Evolutionary conservation across 2,329 filamentous ascomycete species (phyloP).

Genomic region (Claviceps purpurea): DNA sequence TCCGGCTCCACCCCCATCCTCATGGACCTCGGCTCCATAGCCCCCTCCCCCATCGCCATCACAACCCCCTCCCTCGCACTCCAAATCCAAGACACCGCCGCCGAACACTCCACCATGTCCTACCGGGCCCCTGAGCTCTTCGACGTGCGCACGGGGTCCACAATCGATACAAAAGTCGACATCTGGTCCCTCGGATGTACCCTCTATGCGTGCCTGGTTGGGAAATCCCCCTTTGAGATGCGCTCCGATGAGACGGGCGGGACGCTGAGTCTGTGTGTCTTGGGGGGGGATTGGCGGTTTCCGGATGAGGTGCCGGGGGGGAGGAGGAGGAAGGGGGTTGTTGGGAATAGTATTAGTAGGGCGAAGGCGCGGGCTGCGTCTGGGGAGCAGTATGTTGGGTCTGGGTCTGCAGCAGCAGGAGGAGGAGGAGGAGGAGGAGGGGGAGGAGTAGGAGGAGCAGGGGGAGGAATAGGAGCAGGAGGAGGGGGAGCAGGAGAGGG

Average conservation of each 20-base stretch:
- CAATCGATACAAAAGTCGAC: slow-evolving; percentile 92
- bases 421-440: background rate
- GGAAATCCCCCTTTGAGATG: slow-evolving; percentile 93
- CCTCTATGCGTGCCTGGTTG: slow-evolving; percentile 91
- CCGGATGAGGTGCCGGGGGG: slow-evolving; percentile 67
- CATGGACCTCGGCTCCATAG: slow-evolving; percentile 92
- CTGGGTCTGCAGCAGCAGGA: slow-evolving; percentile 8
- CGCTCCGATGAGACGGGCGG: slow-evolving; percentile 93
- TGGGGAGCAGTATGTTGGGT: slow-evolving; percentile 12
- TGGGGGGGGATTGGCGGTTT: slow-evolving; percentile 93
- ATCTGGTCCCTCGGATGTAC: slow-evolving; percentile 97
- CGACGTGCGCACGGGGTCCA: slow-evolving; percentile 85
- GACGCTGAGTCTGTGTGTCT: slow-evolving; percentile 78
- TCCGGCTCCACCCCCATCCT: slow-evolving; percentile 78
- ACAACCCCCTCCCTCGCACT: slow-evolving; percentile 83
- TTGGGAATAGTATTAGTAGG: slow-evolving; percentile 15
- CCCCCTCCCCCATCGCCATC: slow-evolving; percentile 75
- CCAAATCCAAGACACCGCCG: slow-evolving; percentile 84
- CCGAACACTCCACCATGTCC: slow-evolving; percentile 96
- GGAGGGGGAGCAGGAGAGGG: too few relatives aligned
- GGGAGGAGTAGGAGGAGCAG: too few relatives aligned
- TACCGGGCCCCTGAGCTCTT: slow-evolving; percentile 97
- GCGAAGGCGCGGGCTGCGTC: slow-evolving; percentile 16
- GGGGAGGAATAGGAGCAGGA: too few relatives aligned
- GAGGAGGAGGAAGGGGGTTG: slow-evolving; percentile 19